phyloP scores from a whole-genome alignment of 371 early-diverging fungal species.

The Rhizopus arrhizus region DNA sequence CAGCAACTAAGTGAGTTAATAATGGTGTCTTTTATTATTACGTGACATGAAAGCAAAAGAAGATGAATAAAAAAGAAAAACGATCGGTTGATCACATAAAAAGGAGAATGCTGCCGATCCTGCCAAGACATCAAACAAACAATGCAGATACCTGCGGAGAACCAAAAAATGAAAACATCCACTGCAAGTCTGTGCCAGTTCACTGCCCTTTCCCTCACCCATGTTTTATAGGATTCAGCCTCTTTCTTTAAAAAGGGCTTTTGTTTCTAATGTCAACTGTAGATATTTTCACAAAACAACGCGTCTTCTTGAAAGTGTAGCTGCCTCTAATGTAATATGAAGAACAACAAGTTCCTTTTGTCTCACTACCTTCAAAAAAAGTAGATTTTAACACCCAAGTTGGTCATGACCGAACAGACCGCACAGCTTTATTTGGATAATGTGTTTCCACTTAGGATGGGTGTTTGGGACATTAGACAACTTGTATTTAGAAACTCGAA shows the following conservation, averaged over 20 bases:
- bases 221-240: no score
- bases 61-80: no score
- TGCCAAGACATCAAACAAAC: no score
- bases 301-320: neutral
- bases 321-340: neutral
- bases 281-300: neutral
- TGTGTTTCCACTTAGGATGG: conserved; percentile 48
- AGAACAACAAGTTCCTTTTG: no score
- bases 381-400: neutral
- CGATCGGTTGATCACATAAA: no score
- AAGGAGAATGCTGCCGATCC: no score
- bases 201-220: no score
- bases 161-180: no score
- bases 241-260: neutral
- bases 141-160: no score
- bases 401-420: conserved; percentile 25
- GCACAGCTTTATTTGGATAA: conserved; percentile 50
- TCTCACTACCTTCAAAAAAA: neutral
- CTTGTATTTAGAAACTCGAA: conserved; percentile 38
- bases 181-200: no score
- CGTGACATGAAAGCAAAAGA: no score
- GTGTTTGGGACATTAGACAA: conserved; percentile 44
- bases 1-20: conserved; percentile 78
- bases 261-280: neutral
- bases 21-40: conserved; percentile 48